phyloP scores from a whole-genome alignment of 2,329 filamentous ascomycete genomes.

The Penicillium sp. region DNA sequence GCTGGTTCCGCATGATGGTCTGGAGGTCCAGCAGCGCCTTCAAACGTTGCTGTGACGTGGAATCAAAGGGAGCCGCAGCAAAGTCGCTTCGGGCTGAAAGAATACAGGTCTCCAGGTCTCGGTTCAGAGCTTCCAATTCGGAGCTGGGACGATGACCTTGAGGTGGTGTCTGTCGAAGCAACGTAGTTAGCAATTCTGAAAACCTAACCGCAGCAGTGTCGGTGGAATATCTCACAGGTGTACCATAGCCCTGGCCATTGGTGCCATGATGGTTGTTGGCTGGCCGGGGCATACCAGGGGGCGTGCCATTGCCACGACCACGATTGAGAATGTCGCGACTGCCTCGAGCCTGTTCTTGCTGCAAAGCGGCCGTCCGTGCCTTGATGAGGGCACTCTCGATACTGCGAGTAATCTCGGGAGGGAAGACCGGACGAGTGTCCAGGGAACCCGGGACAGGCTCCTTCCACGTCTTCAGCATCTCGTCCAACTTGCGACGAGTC shows the following conservation, averaged over 20 bases:
- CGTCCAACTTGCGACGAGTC: constrained; percentile 89
- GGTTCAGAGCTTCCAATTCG: constrained; percentile 72
- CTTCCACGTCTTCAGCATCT: constrained; percentile 98
- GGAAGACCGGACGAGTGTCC: constrained; percentile 89
- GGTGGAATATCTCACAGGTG: constrained; percentile 15
- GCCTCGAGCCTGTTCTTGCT: constrained; percentile 52
- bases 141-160: constrained; percentile 41
- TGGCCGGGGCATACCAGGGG: constrained; percentile 49
- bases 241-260: constrained; percentile 31
- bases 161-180: constrained; percentile 32
- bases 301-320: constrained; percentile 54
- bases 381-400: constrained; percentile 96
- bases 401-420: constrained; percentile 78
- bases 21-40: constrained; percentile 86
- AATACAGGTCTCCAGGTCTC: constrained; percentile 80
- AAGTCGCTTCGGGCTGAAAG: constrained; percentile 71
- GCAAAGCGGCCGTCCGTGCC: constrained; percentile 62
- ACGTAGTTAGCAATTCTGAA: constrained; percentile 16
- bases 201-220: no score
- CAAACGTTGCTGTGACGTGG: constrained; percentile 73
- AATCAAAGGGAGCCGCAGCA: constrained; percentile 74
- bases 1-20: constrained; percentile 73
- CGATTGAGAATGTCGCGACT: constrained; percentile 60
- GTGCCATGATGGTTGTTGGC: constrained; percentile 31
- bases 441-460: constrained; percentile 92